Evolutionary conservation across 2,329 filamentous ascomycete species (phyloP), one percentile per base, ranked within the genome.

Genomic region (Exophiala xenobiotica): DNA sequence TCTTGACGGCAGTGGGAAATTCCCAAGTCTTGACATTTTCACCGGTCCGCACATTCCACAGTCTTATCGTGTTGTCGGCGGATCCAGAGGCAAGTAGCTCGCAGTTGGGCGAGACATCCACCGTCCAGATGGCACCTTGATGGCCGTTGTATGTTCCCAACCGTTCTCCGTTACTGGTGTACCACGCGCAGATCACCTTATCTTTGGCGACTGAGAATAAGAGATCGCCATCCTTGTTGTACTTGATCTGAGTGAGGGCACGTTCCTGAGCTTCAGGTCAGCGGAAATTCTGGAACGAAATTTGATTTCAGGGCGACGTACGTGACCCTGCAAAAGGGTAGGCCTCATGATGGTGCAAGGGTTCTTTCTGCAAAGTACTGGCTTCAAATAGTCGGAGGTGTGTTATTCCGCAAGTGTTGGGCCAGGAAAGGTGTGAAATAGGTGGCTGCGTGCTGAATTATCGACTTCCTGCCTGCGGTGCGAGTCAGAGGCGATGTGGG

Each of bases 1-100:
- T 85, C 84, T 99, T 97, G 73, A 99, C 90, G 60, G 91, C 90
- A 38, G 93, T 97, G 54, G 88, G 85, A 76, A 96, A 96, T 63
- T 99, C 91, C 93, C 93, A 99, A 51, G 87, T 88, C 85, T 97
- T 96, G 67, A 99, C 81, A 70, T 88, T 86, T 70, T 88, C 89
- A 69, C 93, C 93, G 12, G 87, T 88, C 81, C 90, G 88, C 70
- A 96, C 81, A 70, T 99, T 90, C 93, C 93, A 99, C 66, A 99
- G 81, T 67, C 91, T 85, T 74, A 99, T 92, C 38, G 92, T 96
- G 80, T 97, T 97, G 78, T 99, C 93, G 73, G 93, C 93, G 64
- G 91, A 93, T 66, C 93, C 93, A 56, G 89, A 95, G 68, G 92
- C 93, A 68, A 97, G 86, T 68, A 99, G 83, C 66, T 88, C 89